phyloP scores from a whole-genome alignment of 257 asterid genomes.

The Buddleja alternifolia region DNA sequence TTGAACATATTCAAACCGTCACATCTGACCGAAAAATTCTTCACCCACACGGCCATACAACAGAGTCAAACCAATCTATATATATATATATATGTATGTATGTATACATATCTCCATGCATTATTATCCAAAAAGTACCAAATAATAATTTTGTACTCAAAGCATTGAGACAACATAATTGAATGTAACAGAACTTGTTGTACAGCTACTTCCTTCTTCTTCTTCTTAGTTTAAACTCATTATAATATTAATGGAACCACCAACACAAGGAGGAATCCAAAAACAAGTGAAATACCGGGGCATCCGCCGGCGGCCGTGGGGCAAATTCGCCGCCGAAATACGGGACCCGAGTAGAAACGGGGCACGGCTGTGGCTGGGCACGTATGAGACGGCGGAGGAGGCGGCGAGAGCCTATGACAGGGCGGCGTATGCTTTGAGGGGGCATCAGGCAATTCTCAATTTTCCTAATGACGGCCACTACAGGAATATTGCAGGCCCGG shows the following conservation, averaged over 20 bases:
- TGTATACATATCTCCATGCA: not conserved
- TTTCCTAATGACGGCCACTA: slow-evolving; percentile 77
- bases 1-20: slow-evolving; percentile 49
- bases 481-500: slow-evolving; percentile 12
- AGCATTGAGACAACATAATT: too few species aligned
- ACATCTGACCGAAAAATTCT: slow-evolving; percentile 33
- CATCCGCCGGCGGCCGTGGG: slow-evolving; percentile 84
- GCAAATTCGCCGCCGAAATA: slow-evolving; percentile 85
- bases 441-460: slow-evolving; percentile 84
- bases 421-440: slow-evolving; percentile 77
- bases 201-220: too few species aligned
- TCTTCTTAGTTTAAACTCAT: too few species aligned
- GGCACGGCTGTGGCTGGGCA: slow-evolving; percentile 82
- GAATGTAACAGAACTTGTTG: too few species aligned
- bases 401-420: slow-evolving; percentile 90
- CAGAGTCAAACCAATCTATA: slow-evolving; percentile 28
- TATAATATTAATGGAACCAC: slow-evolving; percentile 9
- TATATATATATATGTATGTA: too few species aligned
- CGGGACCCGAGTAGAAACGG: slow-evolving; percentile 76
- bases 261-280: not conserved
- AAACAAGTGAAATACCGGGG: slow-evolving; percentile 63
- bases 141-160: too few species aligned
- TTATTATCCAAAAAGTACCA: not conserved
- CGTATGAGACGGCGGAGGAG: slow-evolving; percentile 75
- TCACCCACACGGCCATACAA: too few species aligned